These are phyloP conservation scores for Penicillium hordei DNA, from an alignment of 2,329 filamentous ascomycete genomes.

Conservation along the genomic window DNA sequence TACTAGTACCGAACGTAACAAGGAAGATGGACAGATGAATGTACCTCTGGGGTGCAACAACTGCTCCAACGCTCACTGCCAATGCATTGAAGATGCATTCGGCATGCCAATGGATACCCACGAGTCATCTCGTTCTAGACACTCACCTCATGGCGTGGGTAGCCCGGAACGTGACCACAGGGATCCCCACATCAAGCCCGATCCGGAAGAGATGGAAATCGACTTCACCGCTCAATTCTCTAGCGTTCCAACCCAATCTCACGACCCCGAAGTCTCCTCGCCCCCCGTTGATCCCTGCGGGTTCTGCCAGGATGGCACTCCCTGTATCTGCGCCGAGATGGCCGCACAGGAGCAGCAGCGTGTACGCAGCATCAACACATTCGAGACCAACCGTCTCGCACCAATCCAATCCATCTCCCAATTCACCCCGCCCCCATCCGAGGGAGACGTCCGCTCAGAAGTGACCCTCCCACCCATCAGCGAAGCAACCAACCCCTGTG, in stretches of 20 bases:
- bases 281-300: conserved; percentile 68
- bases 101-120: conserved; percentile 47
- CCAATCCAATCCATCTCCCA: conserved; percentile 49
- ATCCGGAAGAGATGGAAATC: conserved; percentile 60
- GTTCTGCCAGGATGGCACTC: conserved; percentile 79
- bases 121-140: conserved; percentile 36
- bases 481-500: conserved; percentile 48
- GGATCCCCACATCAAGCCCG: conserved; percentile 48
- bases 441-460: conserved; percentile 58
- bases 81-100: conserved; percentile 59
- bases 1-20: conserved; percentile 16
- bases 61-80: conserved; percentile 64
- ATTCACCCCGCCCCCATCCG: conserved; percentile 55
- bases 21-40: conserved; percentile 30
- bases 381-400: conserved; percentile 42
- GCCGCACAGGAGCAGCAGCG: conserved; percentile 45
- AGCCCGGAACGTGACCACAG: conserved; percentile 56
- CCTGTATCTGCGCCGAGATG: conserved; percentile 76
- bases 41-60: conserved; percentile 62
- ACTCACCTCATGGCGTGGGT: conserved; percentile 33
- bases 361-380: conserved; percentile 47
- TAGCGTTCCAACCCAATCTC: conserved; percentile 37
- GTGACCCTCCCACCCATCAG: conserved; percentile 44
- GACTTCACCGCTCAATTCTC: conserved; percentile 71
- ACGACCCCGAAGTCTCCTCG: conserved; percentile 33